These are phyloP conservation scores for Secale cereale DNA, from an alignment of 176 grass and related monocot species.

Conservation along the genomic window DNA sequence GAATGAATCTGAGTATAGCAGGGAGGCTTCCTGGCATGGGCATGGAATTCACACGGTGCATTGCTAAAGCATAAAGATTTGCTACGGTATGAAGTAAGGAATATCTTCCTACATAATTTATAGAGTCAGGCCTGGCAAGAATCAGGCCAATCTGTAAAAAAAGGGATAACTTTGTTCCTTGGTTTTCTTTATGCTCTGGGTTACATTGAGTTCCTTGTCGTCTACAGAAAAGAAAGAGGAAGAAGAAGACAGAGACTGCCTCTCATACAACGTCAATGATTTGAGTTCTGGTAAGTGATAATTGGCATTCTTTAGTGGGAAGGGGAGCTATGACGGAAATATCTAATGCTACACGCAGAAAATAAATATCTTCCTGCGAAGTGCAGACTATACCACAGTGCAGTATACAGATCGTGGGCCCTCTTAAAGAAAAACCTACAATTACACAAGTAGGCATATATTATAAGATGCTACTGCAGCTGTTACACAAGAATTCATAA, in stretches of 20 bases:
- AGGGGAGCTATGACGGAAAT: neutral
- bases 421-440: neutral
- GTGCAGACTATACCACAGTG: neutral
- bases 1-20: neutral
- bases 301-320: neutral
- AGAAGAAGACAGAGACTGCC: slow-evolving; percentile 39
- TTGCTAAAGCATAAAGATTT: slow-evolving; percentile 3
- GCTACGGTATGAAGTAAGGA: slow-evolving; percentile 1
- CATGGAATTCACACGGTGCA: neutral
- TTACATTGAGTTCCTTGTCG: neutral
- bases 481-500: neutral
- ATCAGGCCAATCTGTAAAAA: neutral
- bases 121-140: neutral
- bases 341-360: neutral
- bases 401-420: neutral
- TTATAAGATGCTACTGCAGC: neutral
- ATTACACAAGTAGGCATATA: neutral
- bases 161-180: neutral
- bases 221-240: neutral
- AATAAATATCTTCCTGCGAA: neutral
- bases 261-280: neutral
- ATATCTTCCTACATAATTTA: slow-evolving; percentile 17
- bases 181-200: neutral
- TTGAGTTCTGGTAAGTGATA: slow-evolving; percentile 4
- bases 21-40: neutral